Evolutionary conservation across 345 rosid genomes (phyloP).

Genomic region (Barbarea vulgaris): DNA sequence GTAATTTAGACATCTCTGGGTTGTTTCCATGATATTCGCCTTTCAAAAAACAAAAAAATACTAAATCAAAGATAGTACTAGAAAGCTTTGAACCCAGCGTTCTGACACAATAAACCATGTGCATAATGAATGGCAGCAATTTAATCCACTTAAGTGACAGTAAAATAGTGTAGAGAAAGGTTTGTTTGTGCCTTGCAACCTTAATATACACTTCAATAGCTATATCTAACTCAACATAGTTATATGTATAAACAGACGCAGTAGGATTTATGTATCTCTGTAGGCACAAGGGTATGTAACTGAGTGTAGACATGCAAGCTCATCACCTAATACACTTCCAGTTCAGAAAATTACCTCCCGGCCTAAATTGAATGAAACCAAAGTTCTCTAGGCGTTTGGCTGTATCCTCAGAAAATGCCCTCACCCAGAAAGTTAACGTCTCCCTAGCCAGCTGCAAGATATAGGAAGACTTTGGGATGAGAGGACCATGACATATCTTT

Average conservation of each 20-base stretch:
- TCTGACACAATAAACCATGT: not conserved
- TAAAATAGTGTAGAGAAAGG: slow-evolving; percentile 3
- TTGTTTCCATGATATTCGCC: slow-evolving; percentile 99
- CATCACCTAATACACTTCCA: slow-evolving; percentile 11
- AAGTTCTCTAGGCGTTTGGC: slow-evolving; percentile 96
- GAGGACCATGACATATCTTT: slow-evolving; percentile 1
- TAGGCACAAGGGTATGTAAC: not conserved
- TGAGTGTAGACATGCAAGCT: slow-evolving; percentile 18
- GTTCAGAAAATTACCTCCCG: slow-evolving; percentile 76
- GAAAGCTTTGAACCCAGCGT: slow-evolving; percentile 7
- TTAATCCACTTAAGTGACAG: not conserved
- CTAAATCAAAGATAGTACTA: slow-evolving; percentile 5
- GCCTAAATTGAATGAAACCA: slow-evolving; percentile 95
- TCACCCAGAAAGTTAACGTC: slow-evolving; percentile 95
- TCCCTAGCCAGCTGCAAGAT: slow-evolving; percentile 87
- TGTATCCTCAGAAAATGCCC: slow-evolving; percentile 97
- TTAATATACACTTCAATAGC: slow-evolving; percentile 7
- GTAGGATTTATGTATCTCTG: not conserved
- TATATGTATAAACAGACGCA: slow-evolving; percentile 8
- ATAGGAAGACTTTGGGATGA: slow-evolving; percentile 8
- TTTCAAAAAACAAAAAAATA: slow-evolving; percentile 29
- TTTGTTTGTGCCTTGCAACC: slow-evolving; percentile 4
- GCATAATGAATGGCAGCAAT: not conserved
- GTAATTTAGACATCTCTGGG: slow-evolving; percentile 98
- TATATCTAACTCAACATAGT: slow-evolving; percentile 21